Percentiles rank a stretch among this genome's conserved stretches.
Evolutionary conservation across 106 monocot species (phyloP).

Genomic region (Allium fistulosum): DNA sequence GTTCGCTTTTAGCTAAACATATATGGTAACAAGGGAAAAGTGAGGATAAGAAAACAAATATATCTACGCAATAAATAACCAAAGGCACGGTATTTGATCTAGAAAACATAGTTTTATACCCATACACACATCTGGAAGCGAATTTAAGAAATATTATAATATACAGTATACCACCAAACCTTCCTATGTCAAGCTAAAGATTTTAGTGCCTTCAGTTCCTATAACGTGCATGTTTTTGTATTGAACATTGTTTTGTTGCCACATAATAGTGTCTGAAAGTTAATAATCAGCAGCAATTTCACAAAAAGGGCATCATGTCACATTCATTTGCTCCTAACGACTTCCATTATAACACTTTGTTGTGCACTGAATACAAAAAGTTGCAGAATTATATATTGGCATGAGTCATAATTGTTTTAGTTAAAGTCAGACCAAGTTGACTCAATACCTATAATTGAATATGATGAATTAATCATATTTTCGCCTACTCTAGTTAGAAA

Average conservation of each 20-base stretch:
- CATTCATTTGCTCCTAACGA: not conserved
- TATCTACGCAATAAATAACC: no score
- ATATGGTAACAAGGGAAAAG: not conserved
- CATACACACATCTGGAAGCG: not conserved
- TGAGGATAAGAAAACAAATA: not conserved
- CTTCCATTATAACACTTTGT: not conserved
- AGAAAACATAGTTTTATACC: no score
- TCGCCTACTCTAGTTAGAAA: not conserved
- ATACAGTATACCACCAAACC: no score
- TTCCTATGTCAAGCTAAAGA: no score
- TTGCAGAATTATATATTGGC: slow-evolving; percentile 5
- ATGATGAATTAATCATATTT: not conserved
- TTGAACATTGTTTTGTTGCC: no score
- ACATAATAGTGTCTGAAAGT: no score
- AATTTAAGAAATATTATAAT: no score
- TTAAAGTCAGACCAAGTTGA: slow-evolving; percentile 9
- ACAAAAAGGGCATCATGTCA: not conserved
- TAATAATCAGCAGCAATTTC: not conserved
- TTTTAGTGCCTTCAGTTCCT: not conserved
- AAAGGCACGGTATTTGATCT: no score
- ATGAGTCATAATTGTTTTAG: slow-evolving; percentile 5
- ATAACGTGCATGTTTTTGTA: not conserved
- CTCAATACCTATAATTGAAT: not conserved
- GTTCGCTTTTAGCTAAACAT: not conserved
- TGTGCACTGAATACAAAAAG: not conserved